These are phyloP conservation scores for Akanthomyces muscarius DNA, from an alignment of 2,329 filamentous ascomycete genomes.

Conservation along the genomic window DNA sequence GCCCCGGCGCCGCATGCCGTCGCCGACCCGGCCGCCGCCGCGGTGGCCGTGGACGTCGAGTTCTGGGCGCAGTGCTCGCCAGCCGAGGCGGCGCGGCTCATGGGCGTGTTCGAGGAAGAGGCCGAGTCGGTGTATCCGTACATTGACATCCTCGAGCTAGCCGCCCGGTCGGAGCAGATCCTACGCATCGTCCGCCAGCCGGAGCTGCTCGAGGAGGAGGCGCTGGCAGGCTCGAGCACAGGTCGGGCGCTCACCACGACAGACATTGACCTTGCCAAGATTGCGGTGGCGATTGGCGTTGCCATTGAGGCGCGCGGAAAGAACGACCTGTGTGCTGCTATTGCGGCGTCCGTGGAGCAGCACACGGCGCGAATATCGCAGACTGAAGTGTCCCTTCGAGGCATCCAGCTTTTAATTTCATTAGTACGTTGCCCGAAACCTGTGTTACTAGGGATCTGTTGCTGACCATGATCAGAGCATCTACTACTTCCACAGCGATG, in stretches of 20 bases:
- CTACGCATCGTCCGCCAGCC: constrained; percentile 23
- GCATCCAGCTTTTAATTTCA: constrained; percentile 31
- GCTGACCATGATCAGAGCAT: constrained; percentile 29
- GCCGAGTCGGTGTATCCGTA: constrained; percentile 36
- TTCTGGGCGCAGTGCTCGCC: constrained; percentile 26
- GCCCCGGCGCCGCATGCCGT: constrained; percentile 22
- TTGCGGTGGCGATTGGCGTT: constrained; percentile 32
- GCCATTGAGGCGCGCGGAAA: constrained; percentile 31
- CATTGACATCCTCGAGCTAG: constrained; percentile 28
- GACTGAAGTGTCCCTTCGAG: constrained; percentile 31
- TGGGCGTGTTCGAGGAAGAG: constrained; percentile 38
- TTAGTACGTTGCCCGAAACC: constrained; percentile 22
- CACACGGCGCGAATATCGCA: constrained; percentile 27
- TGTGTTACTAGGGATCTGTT: not conserved
- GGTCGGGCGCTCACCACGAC: constrained; percentile 18
- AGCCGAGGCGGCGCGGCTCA: constrained; percentile 29
- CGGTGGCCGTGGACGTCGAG: constrained; percentile 16
- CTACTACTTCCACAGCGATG: constrained; percentile 43
- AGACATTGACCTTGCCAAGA: constrained; percentile 32
- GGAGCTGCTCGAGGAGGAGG: constrained; percentile 12
- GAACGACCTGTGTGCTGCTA: constrained; percentile 26
- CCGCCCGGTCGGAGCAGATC: constrained; percentile 25
- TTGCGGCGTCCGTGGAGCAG: constrained; percentile 30
- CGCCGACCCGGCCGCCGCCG: constrained; percentile 22
- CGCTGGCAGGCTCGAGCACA: not conserved